A percentile compares a stretch with the other conserved stretches of the same genome.
Conservation (phyloP, 139 green algal genomes). For the Penium margaritaceum region DNA sequence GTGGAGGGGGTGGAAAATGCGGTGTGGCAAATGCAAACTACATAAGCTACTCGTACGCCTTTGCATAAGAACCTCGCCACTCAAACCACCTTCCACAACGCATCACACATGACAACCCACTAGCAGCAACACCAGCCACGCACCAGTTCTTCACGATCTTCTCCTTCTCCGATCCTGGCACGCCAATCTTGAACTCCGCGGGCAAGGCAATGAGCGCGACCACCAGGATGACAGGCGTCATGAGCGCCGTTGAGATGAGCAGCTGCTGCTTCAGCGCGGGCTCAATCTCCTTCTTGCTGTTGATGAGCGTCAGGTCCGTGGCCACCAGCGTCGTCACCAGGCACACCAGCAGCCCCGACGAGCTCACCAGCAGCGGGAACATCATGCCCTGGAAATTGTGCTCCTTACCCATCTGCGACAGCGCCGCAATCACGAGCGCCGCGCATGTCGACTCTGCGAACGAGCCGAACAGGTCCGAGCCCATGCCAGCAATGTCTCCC, state of each 20-base stretch:
- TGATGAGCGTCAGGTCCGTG: slow-evolving; percentile 43
- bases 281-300: slow-evolving; percentile 43
- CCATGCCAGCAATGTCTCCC: slow-evolving; percentile 96
- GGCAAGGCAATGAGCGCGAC: slow-evolving; percentile 42
- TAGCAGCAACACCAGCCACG: too few species aligned
- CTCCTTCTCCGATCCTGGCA: slow-evolving; percentile 24
- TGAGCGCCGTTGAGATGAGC: slow-evolving; percentile 47
- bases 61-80: too few species aligned
- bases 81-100: too few species aligned
- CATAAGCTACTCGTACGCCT: too few species aligned
- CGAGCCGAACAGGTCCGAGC: slow-evolving; percentile 87
- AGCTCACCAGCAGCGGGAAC: slow-evolving; percentile 55
- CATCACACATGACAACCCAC: too few species aligned
- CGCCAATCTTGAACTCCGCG: slow-evolving; percentile 39
- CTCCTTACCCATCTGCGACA: slow-evolving; percentile 24
- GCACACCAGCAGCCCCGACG: slow-evolving; percentile 49
- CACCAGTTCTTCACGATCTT: slow-evolving; percentile 70
- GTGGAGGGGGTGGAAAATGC: too few species aligned
- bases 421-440: slow-evolving; percentile 53
- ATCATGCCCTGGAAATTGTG: slow-evolving; percentile 44
- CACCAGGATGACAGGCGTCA: slow-evolving; percentile 46
- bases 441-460: slow-evolving; percentile 60
- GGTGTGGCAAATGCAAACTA: too few species aligned
- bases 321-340: slow-evolving; percentile 51
- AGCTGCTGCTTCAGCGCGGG: slow-evolving; percentile 45